phyloP scores from a whole-genome alignment of 805 yeast species.

The Candida maesae region DNA sequence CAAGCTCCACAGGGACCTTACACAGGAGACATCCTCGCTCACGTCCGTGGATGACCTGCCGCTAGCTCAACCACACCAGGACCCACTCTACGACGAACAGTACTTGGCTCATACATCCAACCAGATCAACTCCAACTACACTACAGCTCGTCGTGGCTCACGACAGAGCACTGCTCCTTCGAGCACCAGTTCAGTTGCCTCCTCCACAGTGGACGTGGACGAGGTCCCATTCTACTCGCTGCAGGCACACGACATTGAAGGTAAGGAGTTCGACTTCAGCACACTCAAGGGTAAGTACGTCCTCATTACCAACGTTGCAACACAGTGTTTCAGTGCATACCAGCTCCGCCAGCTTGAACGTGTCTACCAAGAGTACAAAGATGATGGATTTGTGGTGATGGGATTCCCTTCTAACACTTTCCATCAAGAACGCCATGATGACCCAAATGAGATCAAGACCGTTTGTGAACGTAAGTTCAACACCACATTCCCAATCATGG shows the following conservation, averaged over 20 bases:
- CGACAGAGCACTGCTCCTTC: not conserved
- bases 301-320: slow-evolving; percentile 81
- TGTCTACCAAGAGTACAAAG: slow-evolving; percentile 60
- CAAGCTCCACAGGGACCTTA: slow-evolving; percentile 8
- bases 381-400: slow-evolving; percentile 59
- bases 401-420: slow-evolving; percentile 95
- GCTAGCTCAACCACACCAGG: not conserved
- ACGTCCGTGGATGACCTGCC: not conserved
- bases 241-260: slow-evolving; percentile 54
- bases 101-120: slow-evolving; percentile 6
- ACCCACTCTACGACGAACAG: slow-evolving; percentile 3
- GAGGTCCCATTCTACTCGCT: slow-evolving; percentile 57
- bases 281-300: slow-evolving; percentile 76
- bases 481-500: slow-evolving; percentile 77
- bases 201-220: slow-evolving; percentile 3
- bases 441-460: slow-evolving; percentile 62
- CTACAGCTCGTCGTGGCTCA: too few relatives aligned
- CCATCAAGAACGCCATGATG: slow-evolving; percentile 69
- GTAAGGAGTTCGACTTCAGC: slow-evolving; percentile 53
- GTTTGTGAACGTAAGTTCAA: slow-evolving; percentile 74
- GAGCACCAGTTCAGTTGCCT: not conserved
- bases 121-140: not conserved
- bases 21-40: slow-evolving; percentile 1
- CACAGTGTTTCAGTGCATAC: slow-evolving; percentile 76
- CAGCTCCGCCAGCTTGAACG: slow-evolving; percentile 72